These are phyloP conservation scores for Cydonia oblonga DNA, from an alignment of 331 rosid genomes.

Conservation along the genomic window DNA sequence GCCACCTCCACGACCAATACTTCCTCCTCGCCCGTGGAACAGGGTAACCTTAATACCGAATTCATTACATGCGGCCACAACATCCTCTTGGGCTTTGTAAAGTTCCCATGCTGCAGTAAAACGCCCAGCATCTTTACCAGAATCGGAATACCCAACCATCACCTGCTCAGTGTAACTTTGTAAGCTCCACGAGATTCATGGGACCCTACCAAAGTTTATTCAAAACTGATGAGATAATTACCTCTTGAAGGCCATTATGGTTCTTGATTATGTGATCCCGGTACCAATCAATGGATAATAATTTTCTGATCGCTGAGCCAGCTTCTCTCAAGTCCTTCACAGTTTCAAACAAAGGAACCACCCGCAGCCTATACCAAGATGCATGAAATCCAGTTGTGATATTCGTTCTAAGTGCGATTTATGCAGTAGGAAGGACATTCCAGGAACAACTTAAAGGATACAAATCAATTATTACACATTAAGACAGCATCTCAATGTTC, in stretches of 20 bases:
- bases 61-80: constrained; percentile 79
- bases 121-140: constrained; percentile 97
- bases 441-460: no score
- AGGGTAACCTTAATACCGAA: constrained; percentile 76
- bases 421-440: no score
- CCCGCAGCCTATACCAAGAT: constrained; percentile 58
- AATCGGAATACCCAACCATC: constrained; percentile 97
- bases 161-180: constrained; percentile 43
- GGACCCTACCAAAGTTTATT: not conserved
- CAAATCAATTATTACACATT: no score
- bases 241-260: constrained; percentile 91
- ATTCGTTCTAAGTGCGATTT: not conserved
- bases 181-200: constrained; percentile 10
- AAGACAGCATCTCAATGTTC: no score
- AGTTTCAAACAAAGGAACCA: constrained; percentile 93
- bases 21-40: constrained; percentile 95
- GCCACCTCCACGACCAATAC: constrained; percentile 97
- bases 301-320: constrained; percentile 69
- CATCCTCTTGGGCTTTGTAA: constrained; percentile 97
- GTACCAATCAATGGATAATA: constrained; percentile 83
- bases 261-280: constrained; percentile 60
- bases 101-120: constrained; percentile 97
- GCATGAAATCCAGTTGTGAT: constrained; percentile 5
- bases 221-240: constrained; percentile 6
- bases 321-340: constrained; percentile 88